Base-by-base conservation (phyloP, 2,329 filamentous ascomycete species). In the Fusarium sp. region DNA sequence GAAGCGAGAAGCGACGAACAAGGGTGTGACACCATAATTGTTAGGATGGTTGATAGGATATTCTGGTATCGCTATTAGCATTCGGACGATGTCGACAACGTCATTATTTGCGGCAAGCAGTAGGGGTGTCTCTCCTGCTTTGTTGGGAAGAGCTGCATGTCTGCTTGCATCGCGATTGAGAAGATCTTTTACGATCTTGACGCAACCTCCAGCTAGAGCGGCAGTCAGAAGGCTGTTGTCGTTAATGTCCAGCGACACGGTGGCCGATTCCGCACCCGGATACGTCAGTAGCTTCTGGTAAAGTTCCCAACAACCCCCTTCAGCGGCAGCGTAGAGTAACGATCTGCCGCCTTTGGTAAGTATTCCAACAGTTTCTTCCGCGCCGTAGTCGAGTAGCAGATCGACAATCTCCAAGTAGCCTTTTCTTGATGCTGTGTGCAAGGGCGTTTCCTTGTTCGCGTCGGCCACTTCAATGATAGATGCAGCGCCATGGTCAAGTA, bases 41-140 rank as follows among this genome's bases (percentile, higher is more conserved):
- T 11, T n/a, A 5, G 12, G 4, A 5, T 43, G n/a, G 4, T 48
- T 43, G 4, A 34, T 1, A 0, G 11, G 1, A 3, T 13, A 7
- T 7, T 7, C 20, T 0, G 42, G 34, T 0, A 27, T 16, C 0
- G 5, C 20, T 1, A 59, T 9, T 6, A 60, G 21, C 0, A 48
- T 7, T 1, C 3, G 30, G 1, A 58, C 2, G 0, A 27, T 10
- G 5, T 34, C 7, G 8, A n/a, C 11, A 5, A 1, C 0, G 6
- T 18, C 1, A 0, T 0, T 0, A 1, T 0, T 0, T 2, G 25
- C 21, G 0, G 42, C 32, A 5, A 0, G 0, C 4, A 25, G 10
- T 12, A 59, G 13, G 1, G 20, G 10, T 1, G 32, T 47, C 2
- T 21, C 2, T 4, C 20, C 41, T 1, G 0, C 0, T 1, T 1